A percentile compares a stretch with the other conserved stretches of the same genome.
Evolutionary conservation across 805 yeast species (phyloP).

Genomic region (Wickerhamiella bombiphila): DNA sequence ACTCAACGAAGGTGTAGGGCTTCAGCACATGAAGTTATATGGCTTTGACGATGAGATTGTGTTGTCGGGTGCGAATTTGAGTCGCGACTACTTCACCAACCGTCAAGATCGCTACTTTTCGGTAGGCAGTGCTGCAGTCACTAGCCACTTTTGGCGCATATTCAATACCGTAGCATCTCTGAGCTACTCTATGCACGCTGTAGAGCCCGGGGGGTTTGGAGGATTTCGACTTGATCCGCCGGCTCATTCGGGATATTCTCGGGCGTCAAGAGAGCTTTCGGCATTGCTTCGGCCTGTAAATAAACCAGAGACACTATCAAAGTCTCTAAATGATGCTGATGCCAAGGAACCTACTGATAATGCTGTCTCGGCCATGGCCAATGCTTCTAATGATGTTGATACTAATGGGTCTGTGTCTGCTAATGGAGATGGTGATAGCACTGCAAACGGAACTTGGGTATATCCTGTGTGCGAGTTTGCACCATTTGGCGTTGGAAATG

Average conservation of each 20-base stretch:
- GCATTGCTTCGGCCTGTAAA: slow-evolving; percentile 41
- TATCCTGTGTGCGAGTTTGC: slow-evolving; percentile 88
- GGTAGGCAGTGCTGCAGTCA: slow-evolving; percentile 40
- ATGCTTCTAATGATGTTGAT: too few species aligned
- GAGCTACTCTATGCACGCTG: slow-evolving; percentile 56
- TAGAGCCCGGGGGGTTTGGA: slow-evolving; percentile 10
- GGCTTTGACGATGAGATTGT: slow-evolving; percentile 87
- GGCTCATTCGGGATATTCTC: neutral
- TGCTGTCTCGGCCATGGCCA: too few species aligned
- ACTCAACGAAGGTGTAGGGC: slow-evolving; percentile 78
- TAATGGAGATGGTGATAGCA: too few species aligned
- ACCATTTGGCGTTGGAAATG: slow-evolving; percentile 75
- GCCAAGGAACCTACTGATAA: neutral
- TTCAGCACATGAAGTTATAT: slow-evolving; percentile 94
- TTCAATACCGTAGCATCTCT: slow-evolving; percentile 53
- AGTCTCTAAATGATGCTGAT: neutral
- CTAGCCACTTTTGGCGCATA: slow-evolving; percentile 62
- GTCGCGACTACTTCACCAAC: slow-evolving; percentile 82
- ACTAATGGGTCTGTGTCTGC: too few species aligned
- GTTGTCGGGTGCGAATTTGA: slow-evolving; percentile 81
- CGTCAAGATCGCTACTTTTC: slow-evolving; percentile 86
- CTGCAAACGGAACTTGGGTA: slow-evolving; percentile 37
- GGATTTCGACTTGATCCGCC: neutral
- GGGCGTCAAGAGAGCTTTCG: slow-evolving; percentile 26
- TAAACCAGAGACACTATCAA: slow-evolving; percentile 2